A percentile compares a stretch with the other conserved stretches of the same genome.
Evolutionary conservation across 2,329 filamentous ascomycete genomes (phyloP).

Genomic region (Verticillium dahliae): DNA sequence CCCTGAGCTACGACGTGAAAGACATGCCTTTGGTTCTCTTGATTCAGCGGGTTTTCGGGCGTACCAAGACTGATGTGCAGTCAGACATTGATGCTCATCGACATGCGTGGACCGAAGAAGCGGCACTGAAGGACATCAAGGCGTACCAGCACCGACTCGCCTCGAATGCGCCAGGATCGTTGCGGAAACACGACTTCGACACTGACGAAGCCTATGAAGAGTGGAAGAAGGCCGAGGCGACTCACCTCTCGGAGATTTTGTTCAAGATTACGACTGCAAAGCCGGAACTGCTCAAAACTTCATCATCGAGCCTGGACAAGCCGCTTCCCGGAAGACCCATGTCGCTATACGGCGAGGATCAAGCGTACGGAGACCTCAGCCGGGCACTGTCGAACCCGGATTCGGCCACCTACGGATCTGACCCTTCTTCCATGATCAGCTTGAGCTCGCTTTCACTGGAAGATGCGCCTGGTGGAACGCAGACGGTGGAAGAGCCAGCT

Average conservation of each 20-base stretch:
- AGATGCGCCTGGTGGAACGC: constrained; percentile 43
- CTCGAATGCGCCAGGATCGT: constrained; percentile 67
- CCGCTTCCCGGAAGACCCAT: constrained; percentile 35
- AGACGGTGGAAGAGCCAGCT: constrained; percentile 54
- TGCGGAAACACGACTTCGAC: constrained; percentile 84
- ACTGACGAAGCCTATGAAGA: constrained; percentile 78
- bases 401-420: constrained; percentile 40
- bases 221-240: constrained; percentile 87
- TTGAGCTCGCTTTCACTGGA: constrained; percentile 60
- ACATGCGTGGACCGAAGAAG: constrained; percentile 81
- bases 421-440: constrained; percentile 59
- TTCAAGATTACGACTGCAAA: constrained; percentile 81
- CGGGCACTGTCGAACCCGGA: constrained; percentile 43
- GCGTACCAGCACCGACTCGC: constrained; percentile 86
- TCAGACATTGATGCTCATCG: constrained; percentile 79
- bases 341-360: constrained; percentile 40
- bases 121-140: constrained; percentile 85
- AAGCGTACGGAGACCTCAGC: constrained; percentile 45
- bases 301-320: constrained; percentile 41
- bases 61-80: constrained; percentile 74
- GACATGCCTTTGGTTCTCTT: constrained; percentile 92
- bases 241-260: constrained; percentile 89
- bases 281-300: constrained; percentile 76
- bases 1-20: constrained; percentile 85
- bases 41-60: constrained; percentile 79